A percentile compares a stretch with the other conserved stretches of the same genome.
Evolutionary conservation across 2,329 filamentous ascomycete species (phyloP).

Genomic region (Colletotrichum chrysophilum): DNA sequence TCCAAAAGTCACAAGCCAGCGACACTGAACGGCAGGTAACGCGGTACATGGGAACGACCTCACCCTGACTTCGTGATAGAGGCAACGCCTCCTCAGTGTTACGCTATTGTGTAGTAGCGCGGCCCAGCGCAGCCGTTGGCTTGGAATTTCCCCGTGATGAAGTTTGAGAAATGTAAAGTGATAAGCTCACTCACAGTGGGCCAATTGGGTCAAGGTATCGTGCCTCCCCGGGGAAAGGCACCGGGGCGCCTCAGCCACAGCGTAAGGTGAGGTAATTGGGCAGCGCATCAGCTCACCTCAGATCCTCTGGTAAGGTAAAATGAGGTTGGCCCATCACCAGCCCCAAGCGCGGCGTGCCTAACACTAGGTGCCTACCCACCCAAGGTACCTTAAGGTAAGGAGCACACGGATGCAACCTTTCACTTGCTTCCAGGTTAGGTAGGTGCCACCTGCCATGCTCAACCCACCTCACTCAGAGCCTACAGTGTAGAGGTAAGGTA

Average conservation of each 20-base stretch:
- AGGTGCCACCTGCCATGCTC: background rate
- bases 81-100: background rate
- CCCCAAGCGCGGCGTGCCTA: background rate
- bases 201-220: background rate
- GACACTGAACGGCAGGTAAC: background rate
- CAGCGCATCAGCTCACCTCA: background rate
- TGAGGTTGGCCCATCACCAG: background rate
- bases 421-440: background rate
- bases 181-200: background rate
- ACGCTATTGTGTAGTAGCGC: background rate
- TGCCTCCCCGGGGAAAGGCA: background rate
- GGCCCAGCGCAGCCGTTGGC: background rate
- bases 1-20: background rate
- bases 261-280: background rate
- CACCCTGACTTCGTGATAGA: background rate
- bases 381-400: too few species aligned
- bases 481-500: background rate
- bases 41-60: background rate
- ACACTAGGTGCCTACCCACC: background rate
- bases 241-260: background rate
- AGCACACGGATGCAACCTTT: background rate
- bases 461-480: background rate
- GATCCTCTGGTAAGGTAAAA: too few species aligned
- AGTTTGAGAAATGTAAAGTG: background rate
- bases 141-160: conserved; percentile 11